Evolutionary conservation across 352 stramenopile species (phyloP).

Genomic region (Phytophthora boehmeriae): DNA sequence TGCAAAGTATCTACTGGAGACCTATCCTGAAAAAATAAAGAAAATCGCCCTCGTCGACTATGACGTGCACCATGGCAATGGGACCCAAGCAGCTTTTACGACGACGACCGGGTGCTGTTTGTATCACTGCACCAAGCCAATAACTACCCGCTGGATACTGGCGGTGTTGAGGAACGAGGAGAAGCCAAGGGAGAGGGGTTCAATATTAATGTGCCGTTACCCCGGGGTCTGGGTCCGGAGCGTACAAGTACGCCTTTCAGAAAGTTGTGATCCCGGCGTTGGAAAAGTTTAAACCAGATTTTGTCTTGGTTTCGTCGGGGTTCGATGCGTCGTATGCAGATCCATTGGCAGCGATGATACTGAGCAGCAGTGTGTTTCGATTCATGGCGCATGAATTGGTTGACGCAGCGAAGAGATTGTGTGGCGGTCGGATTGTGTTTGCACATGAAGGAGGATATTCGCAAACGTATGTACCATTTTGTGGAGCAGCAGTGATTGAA

Average conservation of each 20-base stretch:
- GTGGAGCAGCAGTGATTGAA: slow-evolving; percentile 82
- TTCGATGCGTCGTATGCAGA: slow-evolving; percentile 86
- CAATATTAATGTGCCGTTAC: slow-evolving; percentile 90
- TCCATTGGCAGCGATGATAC: slow-evolving; percentile 83
- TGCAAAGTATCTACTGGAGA: slow-evolving; percentile 47
- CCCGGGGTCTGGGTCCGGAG: slow-evolving; percentile 72
- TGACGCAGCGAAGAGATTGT: slow-evolving; percentile 42
- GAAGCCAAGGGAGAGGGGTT: slow-evolving; percentile 42
- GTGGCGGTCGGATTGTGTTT: slow-evolving; percentile 68
- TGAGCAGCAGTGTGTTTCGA: slow-evolving; percentile 74
- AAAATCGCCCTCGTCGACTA: slow-evolving; percentile 95
- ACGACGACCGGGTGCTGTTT: slow-evolving; percentile 76
- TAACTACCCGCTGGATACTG: slow-evolving; percentile 79
- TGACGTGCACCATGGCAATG: slow-evolving; percentile 97
- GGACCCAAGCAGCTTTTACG: slow-evolving; percentile 93
- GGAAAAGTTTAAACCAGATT: slow-evolving; percentile 72
- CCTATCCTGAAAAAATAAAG: slow-evolving; percentile 75
- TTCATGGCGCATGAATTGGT: slow-evolving; percentile 71
- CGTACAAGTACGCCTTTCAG: slow-evolving; percentile 76
- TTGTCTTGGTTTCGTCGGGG: slow-evolving; percentile 78
- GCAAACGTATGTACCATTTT: slow-evolving; percentile 92
- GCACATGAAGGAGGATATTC: slow-evolving; percentile 86
- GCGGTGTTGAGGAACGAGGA: slow-evolving; percentile 47
- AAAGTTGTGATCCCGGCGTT: slow-evolving; percentile 73
- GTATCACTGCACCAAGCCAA: slow-evolving; percentile 82